phyloP scores from a whole-genome alignment of 2,329 filamentous ascomycete genomes.

The Aspergillus luchuensis region DNA sequence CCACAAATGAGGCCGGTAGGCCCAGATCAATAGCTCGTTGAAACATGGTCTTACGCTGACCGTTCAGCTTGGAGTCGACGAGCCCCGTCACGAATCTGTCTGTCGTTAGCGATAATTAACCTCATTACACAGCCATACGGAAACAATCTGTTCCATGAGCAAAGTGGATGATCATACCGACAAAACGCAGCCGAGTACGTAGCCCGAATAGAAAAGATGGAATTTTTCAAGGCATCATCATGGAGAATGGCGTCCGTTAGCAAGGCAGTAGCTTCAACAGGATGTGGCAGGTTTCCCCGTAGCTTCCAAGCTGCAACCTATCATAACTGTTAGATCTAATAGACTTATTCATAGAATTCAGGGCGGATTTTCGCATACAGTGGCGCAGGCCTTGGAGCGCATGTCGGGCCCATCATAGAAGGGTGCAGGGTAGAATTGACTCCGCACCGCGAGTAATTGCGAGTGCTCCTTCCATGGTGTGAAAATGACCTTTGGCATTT shows the following conservation, averaged over 20 bases:
- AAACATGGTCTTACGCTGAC: constrained; percentile 48
- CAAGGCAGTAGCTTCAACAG: constrained; percentile 49
- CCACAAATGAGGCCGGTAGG: constrained; percentile 71
- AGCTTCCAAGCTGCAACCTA: constrained; percentile 50
- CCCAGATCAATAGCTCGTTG: constrained; percentile 45
- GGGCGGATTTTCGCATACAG: constrained; percentile 32
- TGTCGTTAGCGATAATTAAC: background rate
- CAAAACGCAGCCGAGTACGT: constrained; percentile 50
- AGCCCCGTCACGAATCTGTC: constrained; percentile 49
- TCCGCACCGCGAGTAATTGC: constrained; percentile 40
- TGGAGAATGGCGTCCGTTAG: constrained; percentile 50
- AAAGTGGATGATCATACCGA: constrained; percentile 34
- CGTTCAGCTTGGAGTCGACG: constrained; percentile 47
- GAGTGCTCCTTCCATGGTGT: constrained; percentile 46
- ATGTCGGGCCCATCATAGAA: constrained; percentile 38
- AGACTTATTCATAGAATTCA: background rate
- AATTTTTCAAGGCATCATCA: constrained; percentile 44
- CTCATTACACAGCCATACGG: background rate
- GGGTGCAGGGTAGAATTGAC: constrained; percentile 42
- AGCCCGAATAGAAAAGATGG: constrained; percentile 48
- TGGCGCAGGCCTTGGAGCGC: constrained; percentile 43
- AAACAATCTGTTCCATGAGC: background rate
- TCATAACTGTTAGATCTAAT: background rate
- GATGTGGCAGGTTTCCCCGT: constrained; percentile 47
- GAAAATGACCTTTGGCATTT: constrained; percentile 45